phyloP scores from a whole-genome alignment of 768 basidiomycete genomes.

The Amylocystis lapponica region DNA sequence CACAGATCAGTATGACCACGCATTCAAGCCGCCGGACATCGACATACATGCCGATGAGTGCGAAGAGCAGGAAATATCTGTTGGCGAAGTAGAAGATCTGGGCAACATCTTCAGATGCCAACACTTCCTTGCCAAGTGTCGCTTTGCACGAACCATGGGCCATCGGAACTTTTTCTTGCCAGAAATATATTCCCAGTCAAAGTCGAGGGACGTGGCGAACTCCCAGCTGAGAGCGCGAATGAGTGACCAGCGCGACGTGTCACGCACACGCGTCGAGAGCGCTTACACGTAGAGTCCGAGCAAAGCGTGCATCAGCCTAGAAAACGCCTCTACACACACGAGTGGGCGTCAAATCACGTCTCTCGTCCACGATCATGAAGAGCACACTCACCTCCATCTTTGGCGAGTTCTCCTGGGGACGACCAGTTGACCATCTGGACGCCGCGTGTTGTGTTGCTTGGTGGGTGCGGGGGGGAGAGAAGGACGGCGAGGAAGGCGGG shows the following conservation, averaged over 20 bases:
- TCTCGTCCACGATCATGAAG: too few relatives aligned
- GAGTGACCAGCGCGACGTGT: neutral
- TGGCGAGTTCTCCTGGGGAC: too few relatives aligned
- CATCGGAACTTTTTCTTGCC: slow-evolving; percentile 40
- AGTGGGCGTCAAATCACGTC: too few relatives aligned
- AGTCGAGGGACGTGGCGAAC: slow-evolving; percentile 34
- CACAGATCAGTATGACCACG: neutral
- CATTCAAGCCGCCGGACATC: neutral
- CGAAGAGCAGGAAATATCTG: slow-evolving; percentile 38
- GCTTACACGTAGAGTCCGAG: slow-evolving; percentile 41
- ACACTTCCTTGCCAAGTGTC: neutral
- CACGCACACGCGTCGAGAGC: neutral
- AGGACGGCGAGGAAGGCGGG: too few relatives aligned
- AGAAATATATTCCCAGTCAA: slow-evolving; percentile 36
- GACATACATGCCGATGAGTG: slow-evolving; percentile 42
- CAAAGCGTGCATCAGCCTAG: slow-evolving; percentile 37
- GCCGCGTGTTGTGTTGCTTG: too few relatives aligned
- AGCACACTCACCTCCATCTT: too few relatives aligned
- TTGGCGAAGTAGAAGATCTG: slow-evolving; percentile 39
- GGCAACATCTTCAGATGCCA: neutral
- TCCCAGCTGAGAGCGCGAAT: slow-evolving; percentile 34
- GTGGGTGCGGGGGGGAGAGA: too few relatives aligned
- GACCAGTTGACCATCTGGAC: too few relatives aligned
- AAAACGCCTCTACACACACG: slow-evolving; percentile 29
- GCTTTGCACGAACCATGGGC: slow-evolving; percentile 32